These are phyloP conservation scores for Triticum dicoccoides DNA, from an alignment of 176 grass and related monocot genomes.

Conservation along the genomic window DNA sequence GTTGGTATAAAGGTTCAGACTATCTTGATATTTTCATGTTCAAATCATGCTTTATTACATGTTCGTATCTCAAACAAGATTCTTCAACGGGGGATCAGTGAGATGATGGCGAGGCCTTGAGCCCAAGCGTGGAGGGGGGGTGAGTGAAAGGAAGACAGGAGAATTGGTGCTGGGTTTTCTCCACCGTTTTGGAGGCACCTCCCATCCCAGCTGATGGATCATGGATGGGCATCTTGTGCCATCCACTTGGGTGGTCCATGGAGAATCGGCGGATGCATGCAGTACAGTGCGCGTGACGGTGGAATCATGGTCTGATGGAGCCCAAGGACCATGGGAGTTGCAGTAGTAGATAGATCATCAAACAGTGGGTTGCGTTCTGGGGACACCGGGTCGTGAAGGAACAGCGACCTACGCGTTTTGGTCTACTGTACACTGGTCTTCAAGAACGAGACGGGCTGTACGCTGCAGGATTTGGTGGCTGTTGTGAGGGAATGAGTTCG, in stretches of 20 bases:
- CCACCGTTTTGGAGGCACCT: not conserved
- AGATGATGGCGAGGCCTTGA: not conserved
- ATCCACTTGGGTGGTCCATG: slow-evolving; percentile 47
- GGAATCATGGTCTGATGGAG: slow-evolving; percentile 8
- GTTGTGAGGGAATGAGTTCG: not conserved
- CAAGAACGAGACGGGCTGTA: not conserved
- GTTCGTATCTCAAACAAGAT: not conserved
- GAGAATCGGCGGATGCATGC: not conserved
- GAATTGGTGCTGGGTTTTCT: slow-evolving; percentile 18
- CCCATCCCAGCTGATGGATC: not conserved
- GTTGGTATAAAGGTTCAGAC: not conserved
- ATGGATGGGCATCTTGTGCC: slow-evolving; percentile 26
- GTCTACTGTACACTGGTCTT: not conserved
- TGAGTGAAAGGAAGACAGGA: not conserved
- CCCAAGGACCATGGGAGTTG: slow-evolving; percentile 2
- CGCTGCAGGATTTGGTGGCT: not conserved
- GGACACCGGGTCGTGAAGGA: not conserved
- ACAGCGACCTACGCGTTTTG: not conserved
- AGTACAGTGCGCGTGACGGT: not conserved
- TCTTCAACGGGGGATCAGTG: not conserved
- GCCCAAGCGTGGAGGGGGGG: slow-evolving; percentile 22
- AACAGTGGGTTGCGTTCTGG: not conserved
- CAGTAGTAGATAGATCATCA: not conserved
- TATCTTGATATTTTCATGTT: not conserved
- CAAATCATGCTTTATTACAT: not conserved